These are phyloP conservation scores for Meyerozyma carpophila DNA, from an alignment of 1,139 yeast genomes.

Conservation along the genomic window DNA sequence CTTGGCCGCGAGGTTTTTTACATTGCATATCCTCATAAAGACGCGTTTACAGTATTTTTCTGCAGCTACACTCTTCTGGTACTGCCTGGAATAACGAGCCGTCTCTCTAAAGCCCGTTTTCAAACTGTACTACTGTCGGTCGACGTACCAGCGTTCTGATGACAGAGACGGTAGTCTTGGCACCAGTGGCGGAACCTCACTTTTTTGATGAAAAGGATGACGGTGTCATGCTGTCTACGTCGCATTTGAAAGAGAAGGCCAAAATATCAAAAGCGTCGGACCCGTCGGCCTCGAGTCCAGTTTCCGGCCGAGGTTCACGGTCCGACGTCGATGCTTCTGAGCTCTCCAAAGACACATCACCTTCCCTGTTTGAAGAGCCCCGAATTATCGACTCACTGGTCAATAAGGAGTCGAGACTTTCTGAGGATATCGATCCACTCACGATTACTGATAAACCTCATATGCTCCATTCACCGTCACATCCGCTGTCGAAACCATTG, in stretches of 20 bases:
- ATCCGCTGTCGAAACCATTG: background rate
- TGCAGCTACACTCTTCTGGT: background rate
- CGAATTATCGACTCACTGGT: background rate
- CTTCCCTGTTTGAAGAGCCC: slow-evolving; percentile 23
- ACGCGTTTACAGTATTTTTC: background rate
- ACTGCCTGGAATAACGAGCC: too few species aligned
- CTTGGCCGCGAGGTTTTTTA: background rate
- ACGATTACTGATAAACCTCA: background rate
- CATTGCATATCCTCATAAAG: background rate
- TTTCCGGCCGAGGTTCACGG: background rate
- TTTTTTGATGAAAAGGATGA: background rate
- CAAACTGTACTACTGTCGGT: background rate
- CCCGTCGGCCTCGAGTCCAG: background rate
- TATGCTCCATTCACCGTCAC: background rate
- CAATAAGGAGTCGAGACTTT: background rate
- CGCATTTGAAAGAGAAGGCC: background rate
- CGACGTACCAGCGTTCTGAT: background rate
- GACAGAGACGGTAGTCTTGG: background rate
- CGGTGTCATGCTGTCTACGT: background rate
- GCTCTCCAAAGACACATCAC: slow-evolving; percentile 29
- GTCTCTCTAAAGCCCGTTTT: too few species aligned
- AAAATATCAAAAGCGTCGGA: background rate
- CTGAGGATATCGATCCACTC: slow-evolving; percentile 1
- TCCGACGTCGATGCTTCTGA: slow-evolving; percentile 14
- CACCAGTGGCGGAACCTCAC: background rate